A percentile compares a stretch with the other conserved stretches of the same genome.
These are phyloP conservation scores for Cornus kousa DNA, from an alignment of 148 eudicot species.

Conservation along the genomic window DNA sequence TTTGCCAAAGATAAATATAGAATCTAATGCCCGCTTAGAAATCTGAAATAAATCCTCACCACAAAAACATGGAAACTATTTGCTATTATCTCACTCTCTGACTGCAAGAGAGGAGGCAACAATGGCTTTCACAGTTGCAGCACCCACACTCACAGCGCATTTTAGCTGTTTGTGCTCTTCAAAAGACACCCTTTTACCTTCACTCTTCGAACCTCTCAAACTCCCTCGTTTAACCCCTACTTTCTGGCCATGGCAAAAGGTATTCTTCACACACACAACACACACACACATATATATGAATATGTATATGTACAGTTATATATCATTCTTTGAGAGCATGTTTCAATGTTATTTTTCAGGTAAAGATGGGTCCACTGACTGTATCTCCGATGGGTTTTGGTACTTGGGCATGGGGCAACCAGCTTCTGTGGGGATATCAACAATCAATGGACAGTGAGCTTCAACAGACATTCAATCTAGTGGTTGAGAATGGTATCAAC, in stretches of 20 bases:
- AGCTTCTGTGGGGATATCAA: slow-evolving; percentile 88
- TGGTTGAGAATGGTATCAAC: slow-evolving; percentile 78
- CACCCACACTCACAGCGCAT: slow-evolving; percentile 16
- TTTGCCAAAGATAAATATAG: too few relatives aligned
- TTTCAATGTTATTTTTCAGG: slow-evolving; percentile 27
- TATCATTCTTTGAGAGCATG: slow-evolving; percentile 5
- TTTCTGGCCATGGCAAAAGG: slow-evolving; percentile 92
- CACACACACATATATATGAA: slow-evolving; percentile 3
- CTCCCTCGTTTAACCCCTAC: slow-evolving; percentile 68
- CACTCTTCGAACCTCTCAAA: slow-evolving; percentile 42
- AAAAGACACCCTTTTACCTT: slow-evolving; percentile 25
- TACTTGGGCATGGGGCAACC: slow-evolving; percentile 99
- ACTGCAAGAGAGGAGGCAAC: background rate
- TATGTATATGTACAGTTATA: background rate
- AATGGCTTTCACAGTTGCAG: slow-evolving; percentile 25
- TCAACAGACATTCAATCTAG: slow-evolving; percentile 70
- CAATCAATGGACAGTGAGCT: slow-evolving; percentile 88
- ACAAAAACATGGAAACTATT: background rate
- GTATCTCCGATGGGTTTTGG: slow-evolving; percentile 98
- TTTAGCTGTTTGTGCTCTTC: slow-evolving; percentile 34
- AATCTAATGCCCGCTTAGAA: too few relatives aligned
- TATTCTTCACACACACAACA: background rate
- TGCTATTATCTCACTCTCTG: background rate
- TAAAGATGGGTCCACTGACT: slow-evolving; percentile 70
- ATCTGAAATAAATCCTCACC: background rate